phyloP scores from a whole-genome alignment of 768 basidiomycete species.

The Rhodotorula diobovata region DNA sequence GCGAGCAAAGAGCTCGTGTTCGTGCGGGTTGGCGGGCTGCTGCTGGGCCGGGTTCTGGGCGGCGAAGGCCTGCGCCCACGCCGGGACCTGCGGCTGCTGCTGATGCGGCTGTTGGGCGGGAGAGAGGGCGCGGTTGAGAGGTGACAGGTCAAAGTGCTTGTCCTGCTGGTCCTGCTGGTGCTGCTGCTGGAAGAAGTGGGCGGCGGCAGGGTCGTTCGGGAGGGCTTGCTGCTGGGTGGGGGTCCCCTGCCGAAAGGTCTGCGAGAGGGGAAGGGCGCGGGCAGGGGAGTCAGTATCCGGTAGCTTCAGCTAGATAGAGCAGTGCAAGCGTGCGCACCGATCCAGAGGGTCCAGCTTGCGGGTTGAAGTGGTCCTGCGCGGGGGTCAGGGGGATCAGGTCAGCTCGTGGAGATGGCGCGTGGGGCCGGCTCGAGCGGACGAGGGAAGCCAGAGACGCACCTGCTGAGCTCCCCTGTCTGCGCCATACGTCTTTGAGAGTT shows the following conservation, averaged over 20 bases:
- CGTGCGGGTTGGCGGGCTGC: neutral
- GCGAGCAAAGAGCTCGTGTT: conserved; percentile 23
- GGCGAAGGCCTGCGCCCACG: conserved; percentile 40
- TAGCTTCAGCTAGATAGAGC: too few species aligned
- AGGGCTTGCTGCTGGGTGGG: neutral
- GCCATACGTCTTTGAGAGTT: conserved; percentile 71
- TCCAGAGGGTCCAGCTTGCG: conserved; percentile 58
- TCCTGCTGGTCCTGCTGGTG: neutral
- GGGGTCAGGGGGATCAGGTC: neutral
- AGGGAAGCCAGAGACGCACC: conserved; percentile 50
- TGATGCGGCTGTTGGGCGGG: neutral
- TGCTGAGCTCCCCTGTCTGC: conserved; percentile 73
- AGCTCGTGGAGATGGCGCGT: neutral
- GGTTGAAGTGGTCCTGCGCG: conserved; percentile 65
- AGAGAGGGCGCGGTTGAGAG: conserved; percentile 24
- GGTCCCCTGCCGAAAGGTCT: conserved; percentile 13
- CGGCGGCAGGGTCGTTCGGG: conserved; percentile 1
- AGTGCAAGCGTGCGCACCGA: conserved; percentile 45
- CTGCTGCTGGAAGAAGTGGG: conserved; percentile 20
- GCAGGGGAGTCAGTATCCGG: too few species aligned
- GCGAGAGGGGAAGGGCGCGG: conserved; percentile 36
- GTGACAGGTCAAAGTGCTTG: conserved; percentile 35
- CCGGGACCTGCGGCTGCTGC: neutral
- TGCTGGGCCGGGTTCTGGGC: neutral
- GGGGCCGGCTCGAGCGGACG: neutral